Percentiles rank a stretch among this genome's conserved stretches.
These are phyloP conservation scores for Clarireedia monteithiana DNA, from an alignment of 2,329 filamentous ascomycete genomes.

Conservation along the genomic window DNA sequence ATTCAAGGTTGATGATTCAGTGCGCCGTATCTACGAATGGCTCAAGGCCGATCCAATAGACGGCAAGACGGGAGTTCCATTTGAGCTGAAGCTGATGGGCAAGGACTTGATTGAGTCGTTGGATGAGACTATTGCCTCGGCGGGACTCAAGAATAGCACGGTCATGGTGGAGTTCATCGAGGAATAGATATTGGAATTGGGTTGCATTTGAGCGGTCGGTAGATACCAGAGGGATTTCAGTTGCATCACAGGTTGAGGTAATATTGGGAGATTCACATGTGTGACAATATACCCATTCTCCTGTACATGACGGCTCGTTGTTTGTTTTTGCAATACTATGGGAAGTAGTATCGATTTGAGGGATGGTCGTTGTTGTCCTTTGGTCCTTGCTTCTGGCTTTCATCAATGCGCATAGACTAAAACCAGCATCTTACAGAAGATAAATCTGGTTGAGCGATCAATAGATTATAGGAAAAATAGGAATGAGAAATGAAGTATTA, in stretches of 20 bases:
- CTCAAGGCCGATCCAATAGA: slow-evolving; percentile 82
- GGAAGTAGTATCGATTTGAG: neutral
- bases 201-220: neutral
- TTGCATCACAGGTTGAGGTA: neutral
- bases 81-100: slow-evolving; percentile 85
- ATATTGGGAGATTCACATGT: neutral
- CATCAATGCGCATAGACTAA: neutral
- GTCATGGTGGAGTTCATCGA: slow-evolving; percentile 91
- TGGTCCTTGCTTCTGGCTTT: neutral
- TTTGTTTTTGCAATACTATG: neutral
- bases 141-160: slow-evolving; percentile 83
- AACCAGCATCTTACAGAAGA: too few relatives aligned
- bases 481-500: too few relatives aligned
- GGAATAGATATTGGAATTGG: slow-evolving; percentile 18
- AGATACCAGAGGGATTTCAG: slow-evolving; percentile 3
- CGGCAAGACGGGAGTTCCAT: slow-evolving; percentile 68
- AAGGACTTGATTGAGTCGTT: slow-evolving; percentile 74
- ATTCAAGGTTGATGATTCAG: slow-evolving; percentile 70
- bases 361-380: neutral
- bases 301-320: neutral
- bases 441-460: too few relatives aligned
- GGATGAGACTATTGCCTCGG: slow-evolving; percentile 68
- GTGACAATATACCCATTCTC: neutral
- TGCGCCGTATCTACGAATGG: slow-evolving; percentile 89
- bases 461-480: too few relatives aligned